phyloP scores from a whole-genome alignment of 2,329 filamentous ascomycete species.

The Trichoderma sp. region DNA sequence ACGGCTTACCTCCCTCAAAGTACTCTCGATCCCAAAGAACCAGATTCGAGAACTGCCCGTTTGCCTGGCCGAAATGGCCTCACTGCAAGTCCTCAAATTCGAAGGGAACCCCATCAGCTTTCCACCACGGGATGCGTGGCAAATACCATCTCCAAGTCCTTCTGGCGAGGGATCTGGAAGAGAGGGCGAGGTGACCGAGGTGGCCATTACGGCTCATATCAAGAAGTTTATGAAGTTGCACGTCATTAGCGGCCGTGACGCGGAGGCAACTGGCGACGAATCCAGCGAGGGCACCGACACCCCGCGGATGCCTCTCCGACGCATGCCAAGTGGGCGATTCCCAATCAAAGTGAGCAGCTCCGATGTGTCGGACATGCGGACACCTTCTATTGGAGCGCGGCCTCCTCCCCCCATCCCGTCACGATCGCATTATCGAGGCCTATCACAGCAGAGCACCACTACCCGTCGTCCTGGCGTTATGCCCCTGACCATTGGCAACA shows the following conservation, averaged over 20 bases:
- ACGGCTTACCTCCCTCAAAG: constrained; percentile 80
- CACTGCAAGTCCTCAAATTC: constrained; percentile 83
- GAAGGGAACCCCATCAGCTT: constrained; percentile 84
- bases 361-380: constrained; percentile 65
- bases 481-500: constrained; percentile 64
- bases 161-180: constrained; percentile 50
- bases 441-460: constrained; percentile 64
- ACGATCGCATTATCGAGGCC: constrained; percentile 71
- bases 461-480: constrained; percentile 70
- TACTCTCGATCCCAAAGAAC: constrained; percentile 84
- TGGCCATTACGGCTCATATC: constrained; percentile 57
- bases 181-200: constrained; percentile 62
- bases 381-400: constrained; percentile 58
- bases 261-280: constrained; percentile 57
- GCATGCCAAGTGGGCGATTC: constrained; percentile 62
- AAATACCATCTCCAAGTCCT: constrained; percentile 53
- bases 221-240: constrained; percentile 59
- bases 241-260: constrained; percentile 50
- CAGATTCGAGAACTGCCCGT: constrained; percentile 79
- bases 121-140: constrained; percentile 67
- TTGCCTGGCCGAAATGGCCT: constrained; percentile 84
- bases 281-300: constrained; percentile 75
- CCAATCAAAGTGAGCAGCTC: constrained; percentile 70
- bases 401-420: constrained; percentile 78
- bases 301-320: constrained; percentile 65